Percentiles rank a stretch among this genome's conserved stretches.
phyloP scores from a whole-genome alignment of 441 rosid genomes.

The Populus hybrid region DNA sequence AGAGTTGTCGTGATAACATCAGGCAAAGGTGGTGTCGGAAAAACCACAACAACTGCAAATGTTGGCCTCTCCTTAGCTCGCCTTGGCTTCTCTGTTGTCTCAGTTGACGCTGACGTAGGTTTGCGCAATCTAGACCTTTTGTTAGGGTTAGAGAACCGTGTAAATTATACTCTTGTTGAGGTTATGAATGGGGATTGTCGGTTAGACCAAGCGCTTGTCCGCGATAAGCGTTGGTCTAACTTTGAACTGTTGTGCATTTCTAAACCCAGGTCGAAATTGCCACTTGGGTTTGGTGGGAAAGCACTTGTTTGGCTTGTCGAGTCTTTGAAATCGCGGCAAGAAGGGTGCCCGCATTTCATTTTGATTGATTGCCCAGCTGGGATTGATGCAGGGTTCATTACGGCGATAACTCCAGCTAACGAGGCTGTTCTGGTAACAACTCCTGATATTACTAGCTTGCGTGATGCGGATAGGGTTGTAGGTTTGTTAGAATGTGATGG shows the following conservation, averaged over 20 bases:
- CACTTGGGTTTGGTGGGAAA: slow-evolving; percentile 84
- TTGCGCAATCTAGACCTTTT: slow-evolving; percentile 94
- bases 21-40: slow-evolving; percentile 96
- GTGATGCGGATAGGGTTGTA: slow-evolving; percentile 88
- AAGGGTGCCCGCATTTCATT: slow-evolving; percentile 79
- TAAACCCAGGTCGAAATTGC: slow-evolving; percentile 84
- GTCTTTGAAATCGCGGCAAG: slow-evolving; percentile 58
- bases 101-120: slow-evolving; percentile 89
- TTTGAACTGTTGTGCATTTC: slow-evolving; percentile 87
- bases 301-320: slow-evolving; percentile 89
- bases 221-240: slow-evolving; percentile 92
- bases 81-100: slow-evolving; percentile 80
- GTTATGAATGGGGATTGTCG: slow-evolving; percentile 90
- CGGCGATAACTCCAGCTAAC: slow-evolving; percentile 90
- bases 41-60: slow-evolving; percentile 91
- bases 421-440: slow-evolving; percentile 88
- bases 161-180: slow-evolving; percentile 86
- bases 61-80: slow-evolving; percentile 92
- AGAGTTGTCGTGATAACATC: slow-evolving; percentile 96
- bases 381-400: slow-evolving; percentile 91
- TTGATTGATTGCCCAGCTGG: slow-evolving; percentile 91
- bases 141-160: slow-evolving; percentile 86
- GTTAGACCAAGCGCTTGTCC: slow-evolving; percentile 85
- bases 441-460: slow-evolving; percentile 77
- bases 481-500: slow-evolving; percentile 90